These are phyloP conservation scores for Trichophyton equinum DNA, from an alignment of 2,329 filamentous ascomycete genomes.

Conservation along the genomic window DNA sequence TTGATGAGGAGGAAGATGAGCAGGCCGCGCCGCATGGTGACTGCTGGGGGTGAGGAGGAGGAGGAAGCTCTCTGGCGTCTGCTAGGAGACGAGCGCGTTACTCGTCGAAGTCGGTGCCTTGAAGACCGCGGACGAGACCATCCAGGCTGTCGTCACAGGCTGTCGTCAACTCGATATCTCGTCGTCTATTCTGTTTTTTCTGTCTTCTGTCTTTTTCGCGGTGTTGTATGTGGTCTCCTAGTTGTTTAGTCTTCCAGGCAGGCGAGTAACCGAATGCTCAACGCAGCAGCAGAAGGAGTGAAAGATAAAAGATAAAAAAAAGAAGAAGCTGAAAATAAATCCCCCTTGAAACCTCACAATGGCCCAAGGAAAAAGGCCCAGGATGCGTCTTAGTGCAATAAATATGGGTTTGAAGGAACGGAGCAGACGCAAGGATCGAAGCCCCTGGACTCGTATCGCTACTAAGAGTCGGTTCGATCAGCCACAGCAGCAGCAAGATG, in stretches of 20 bases:
- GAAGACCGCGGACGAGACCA: background rate
- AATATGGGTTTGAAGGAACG: background rate
- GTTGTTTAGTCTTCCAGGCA: too few relatives aligned
- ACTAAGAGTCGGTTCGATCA: background rate
- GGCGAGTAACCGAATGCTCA: too few relatives aligned
- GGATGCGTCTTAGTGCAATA: background rate
- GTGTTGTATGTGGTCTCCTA: too few relatives aligned
- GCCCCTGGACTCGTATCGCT: background rate
- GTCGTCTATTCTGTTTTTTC: too few relatives aligned
- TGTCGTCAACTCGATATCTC: too few relatives aligned
- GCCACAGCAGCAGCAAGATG: background rate
- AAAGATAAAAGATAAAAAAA: background rate
- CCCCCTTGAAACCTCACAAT: background rate
- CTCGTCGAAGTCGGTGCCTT: background rate
- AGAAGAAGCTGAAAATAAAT: too few relatives aligned
- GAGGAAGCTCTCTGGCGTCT: too few relatives aligned
- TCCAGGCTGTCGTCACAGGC: background rate
- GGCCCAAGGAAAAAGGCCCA: background rate
- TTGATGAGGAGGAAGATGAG: conserved; percentile 54
- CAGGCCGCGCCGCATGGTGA: conserved; percentile 47
- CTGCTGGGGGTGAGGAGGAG: too few relatives aligned
- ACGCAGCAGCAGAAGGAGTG: background rate
- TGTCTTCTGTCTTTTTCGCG: too few relatives aligned
- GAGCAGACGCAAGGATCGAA: conserved; percentile 1
- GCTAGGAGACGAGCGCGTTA: too few relatives aligned